Conservation (phyloP, 139 green algal genomes). For the Chlorella sp. region DNA sequence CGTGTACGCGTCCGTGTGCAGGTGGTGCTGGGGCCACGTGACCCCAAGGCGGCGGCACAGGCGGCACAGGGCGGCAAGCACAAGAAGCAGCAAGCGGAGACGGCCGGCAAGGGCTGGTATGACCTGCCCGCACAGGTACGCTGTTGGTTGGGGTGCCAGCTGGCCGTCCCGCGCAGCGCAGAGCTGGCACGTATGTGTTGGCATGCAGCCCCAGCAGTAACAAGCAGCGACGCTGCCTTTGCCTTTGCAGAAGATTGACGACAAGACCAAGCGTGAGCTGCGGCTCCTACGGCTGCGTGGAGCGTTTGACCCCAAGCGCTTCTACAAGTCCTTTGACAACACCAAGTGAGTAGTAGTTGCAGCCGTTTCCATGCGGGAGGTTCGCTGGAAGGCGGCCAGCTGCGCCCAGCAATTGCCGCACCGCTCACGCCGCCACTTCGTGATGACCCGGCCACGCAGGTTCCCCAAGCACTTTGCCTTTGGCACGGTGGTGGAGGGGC, state of each 20-base stretch:
- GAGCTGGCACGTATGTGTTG: too few species aligned
- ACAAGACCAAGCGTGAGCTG: constrained; percentile 68
- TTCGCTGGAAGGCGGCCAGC: too few species aligned
- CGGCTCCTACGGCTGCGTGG: constrained; percentile 67
- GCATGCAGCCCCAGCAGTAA: too few species aligned
- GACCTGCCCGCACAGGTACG: constrained; percentile 4
- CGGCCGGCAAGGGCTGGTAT: constrained; percentile 20
- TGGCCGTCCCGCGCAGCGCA: not conserved
- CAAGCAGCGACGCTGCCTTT: constrained; percentile 12
- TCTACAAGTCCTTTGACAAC: constrained; percentile 66
- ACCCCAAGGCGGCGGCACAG: not conserved
- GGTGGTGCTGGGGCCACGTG: not conserved
- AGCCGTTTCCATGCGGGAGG: too few species aligned
- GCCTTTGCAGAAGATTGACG: constrained; percentile 47
- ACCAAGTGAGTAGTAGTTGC: constrained; percentile 46
- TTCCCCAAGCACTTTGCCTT: constrained; percentile 63
- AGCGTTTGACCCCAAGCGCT: constrained; percentile 82
- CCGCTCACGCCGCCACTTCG: too few species aligned
- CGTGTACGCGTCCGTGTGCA: not conserved
- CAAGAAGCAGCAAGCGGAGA: not conserved
- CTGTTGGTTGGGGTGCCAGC: not conserved
- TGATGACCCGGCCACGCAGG: too few species aligned
- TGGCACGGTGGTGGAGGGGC: constrained; percentile 72
- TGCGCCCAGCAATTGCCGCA: too few species aligned
- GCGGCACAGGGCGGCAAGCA: not conserved